These are phyloP conservation scores for Gypsophila paniculata DNA, from an alignment of 179 eudicot genomes.

Conservation along the genomic window DNA sequence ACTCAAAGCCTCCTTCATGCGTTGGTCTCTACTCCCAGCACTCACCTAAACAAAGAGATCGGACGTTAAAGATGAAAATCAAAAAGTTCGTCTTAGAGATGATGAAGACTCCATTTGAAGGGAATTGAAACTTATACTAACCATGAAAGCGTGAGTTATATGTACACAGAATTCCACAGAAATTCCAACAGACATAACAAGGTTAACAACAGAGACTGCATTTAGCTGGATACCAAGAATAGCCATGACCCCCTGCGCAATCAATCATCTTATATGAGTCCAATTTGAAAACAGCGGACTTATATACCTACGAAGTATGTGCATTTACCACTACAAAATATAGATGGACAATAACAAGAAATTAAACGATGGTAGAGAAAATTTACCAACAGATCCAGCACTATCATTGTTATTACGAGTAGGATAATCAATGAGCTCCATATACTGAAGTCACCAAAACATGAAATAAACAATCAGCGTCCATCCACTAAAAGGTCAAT, in stretches of 20 bases:
- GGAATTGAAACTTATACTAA: conserved; percentile 29
- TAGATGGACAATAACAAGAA: neutral
- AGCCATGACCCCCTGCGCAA: conserved; percentile 97
- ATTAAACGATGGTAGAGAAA: conserved; percentile 7
- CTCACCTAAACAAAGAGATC: conserved; percentile 50
- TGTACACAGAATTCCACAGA: conserved; percentile 98
- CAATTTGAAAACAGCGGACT: neutral
- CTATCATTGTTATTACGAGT: conserved; percentile 79
- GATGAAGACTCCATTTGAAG: neutral
- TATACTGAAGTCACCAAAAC: conserved; percentile 41
- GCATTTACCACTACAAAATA: neutral
- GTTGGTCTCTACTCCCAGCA: conserved; percentile 76
- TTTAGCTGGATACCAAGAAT: conserved; percentile 84
- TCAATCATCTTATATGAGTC: conserved; percentile 25
- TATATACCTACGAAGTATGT: neutral
- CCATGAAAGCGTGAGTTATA: conserved; percentile 98
- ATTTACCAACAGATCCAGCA: conserved; percentile 84
- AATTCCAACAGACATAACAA: conserved; percentile 95
- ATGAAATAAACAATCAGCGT: conserved; percentile 19
- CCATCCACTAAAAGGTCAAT: neutral
- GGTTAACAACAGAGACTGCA: conserved; percentile 96
- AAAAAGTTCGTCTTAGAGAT: conserved; percentile 9
- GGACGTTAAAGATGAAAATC: neutral
- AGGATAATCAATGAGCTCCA: conserved; percentile 91
- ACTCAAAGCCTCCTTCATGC: conserved; percentile 77